These are phyloP conservation scores for Trichoderma endophyticum DNA, from an alignment of 2,329 filamentous ascomycete species.

Conservation along the genomic window DNA sequence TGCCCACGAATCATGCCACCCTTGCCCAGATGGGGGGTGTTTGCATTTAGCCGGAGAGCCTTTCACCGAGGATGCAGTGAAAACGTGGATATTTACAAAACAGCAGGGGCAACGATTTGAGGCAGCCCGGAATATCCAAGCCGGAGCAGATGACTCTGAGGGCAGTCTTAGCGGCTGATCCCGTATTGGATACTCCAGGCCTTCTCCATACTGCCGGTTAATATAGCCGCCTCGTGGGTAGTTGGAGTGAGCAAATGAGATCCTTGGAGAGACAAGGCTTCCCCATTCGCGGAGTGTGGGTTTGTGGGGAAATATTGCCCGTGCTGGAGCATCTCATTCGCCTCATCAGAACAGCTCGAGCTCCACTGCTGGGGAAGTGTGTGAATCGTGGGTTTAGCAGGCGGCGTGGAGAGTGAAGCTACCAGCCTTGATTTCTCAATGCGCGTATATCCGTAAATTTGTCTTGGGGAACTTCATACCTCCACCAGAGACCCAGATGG, in stretches of 20 bases:
- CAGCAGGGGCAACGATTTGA: background rate
- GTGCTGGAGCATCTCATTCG: conserved; percentile 1
- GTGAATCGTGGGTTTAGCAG: background rate
- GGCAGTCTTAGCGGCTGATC: conserved; percentile 3
- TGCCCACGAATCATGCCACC: conserved; percentile 8
- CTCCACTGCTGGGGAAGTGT: conserved; percentile 2
- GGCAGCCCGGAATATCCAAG: background rate
- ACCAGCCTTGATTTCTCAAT: background rate
- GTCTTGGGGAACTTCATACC: background rate
- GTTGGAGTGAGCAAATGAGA: background rate
- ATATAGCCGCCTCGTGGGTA: conserved; percentile 16
- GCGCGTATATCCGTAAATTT: background rate
- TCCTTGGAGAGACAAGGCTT: conserved; percentile 9
- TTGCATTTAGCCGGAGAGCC: conserved; percentile 11
- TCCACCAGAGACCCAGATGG: background rate
- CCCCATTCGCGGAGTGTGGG: conserved; percentile 12
- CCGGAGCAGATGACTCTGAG: conserved; percentile 12
- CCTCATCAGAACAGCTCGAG: background rate
- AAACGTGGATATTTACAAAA: conserved; percentile 13
- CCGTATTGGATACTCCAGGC: background rate
- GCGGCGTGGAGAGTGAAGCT: background rate
- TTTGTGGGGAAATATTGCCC: conserved; percentile 15
- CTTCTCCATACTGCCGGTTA: conserved; percentile 12
- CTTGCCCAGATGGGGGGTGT: background rate
- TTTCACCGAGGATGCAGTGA: conserved; percentile 7